Base-by-base conservation (phyloP, 2,329 filamentous ascomycete genomes). In the Penicillium psychrosexuale region DNA sequence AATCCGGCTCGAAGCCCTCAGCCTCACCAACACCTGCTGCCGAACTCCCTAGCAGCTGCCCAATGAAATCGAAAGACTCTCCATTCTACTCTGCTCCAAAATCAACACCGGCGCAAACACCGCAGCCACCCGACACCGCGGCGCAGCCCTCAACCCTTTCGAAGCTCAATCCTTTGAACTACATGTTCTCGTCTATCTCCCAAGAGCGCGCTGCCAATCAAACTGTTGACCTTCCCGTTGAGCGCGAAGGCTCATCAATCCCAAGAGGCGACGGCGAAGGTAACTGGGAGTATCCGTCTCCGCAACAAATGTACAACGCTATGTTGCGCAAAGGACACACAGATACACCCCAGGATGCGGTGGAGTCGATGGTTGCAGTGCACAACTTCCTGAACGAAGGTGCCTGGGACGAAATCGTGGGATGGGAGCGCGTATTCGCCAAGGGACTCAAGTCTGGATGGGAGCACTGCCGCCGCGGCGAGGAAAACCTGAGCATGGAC, bases 281-380 rank as follows among this genome's bases (percentile, higher is more conserved):
- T 44, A 95, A 90, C 67, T 99, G 94, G 94, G 94, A 97, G 75
- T 99, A 99, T 71, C 94, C 94, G 0, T 97, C 91, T 0, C 93
- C 94, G 0, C 94, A 99, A 77, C 94, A 99, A 75, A 99, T 99
- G 94, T 99, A 97, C 81, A 97, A 99, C 69, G 94, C 94, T 8
- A 88, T 99, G 76, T 78, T 97, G 58, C 88, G 94, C 61, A 99
- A 99, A 76, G 94, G 94, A 55, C 94, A 97, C 75, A 91, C 89
- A 0, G 92, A 97, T 71, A 97, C 94, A 0, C 92, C 96, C 53
- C 84, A 91, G 51, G 94, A 93, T 19, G 91, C 92, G 3, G 92
- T 99, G 13, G 92, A 97, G 75, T 87, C 88, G 68, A 99, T 99
- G 94, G 94, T 99, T 6, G 89, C 91, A 0, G 91, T 97, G 11